Evolutionary conservation across 2,329 filamentous ascomycete genomes (phyloP).

Genomic region (Hansfordia pulvinata): DNA sequence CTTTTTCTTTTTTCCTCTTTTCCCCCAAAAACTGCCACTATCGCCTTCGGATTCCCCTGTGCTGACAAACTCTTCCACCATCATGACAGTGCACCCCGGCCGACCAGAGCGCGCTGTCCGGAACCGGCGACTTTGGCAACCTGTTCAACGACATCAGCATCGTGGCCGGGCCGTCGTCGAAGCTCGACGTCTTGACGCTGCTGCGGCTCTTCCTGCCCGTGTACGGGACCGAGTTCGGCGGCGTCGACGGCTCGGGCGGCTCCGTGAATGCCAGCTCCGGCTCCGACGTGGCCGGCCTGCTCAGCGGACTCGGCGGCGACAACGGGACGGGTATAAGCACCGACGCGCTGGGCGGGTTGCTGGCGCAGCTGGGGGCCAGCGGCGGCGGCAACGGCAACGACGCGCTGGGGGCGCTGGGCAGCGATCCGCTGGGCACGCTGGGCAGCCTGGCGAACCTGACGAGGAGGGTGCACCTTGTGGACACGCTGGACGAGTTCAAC

Average conservation of each 20-base stretch:
- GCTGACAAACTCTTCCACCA: no score
- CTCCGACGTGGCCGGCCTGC: no score
- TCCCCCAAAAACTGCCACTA: no score
- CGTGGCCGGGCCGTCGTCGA: constrained; percentile 29
- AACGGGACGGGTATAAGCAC: no score
- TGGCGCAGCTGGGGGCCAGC: no score
- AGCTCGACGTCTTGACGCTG: constrained; percentile 19
- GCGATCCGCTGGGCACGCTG: constrained; percentile 4
- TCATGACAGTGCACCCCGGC: no score
- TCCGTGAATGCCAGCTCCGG: no score
- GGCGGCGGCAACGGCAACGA: constrained; percentile 3
- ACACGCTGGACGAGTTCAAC: constrained; percentile 56
- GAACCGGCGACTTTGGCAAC: constrained; percentile 22
- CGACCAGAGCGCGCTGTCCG: constrained; percentile 13
- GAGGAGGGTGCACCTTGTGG: constrained; percentile 35
- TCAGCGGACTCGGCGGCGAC: no score
- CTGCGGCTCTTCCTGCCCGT: constrained; percentile 24
- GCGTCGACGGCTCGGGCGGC: constrained; percentile 7
- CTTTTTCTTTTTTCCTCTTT: no score
- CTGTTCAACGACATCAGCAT: constrained; percentile 20
- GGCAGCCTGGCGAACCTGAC: no score
- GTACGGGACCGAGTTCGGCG: constrained; percentile 14
- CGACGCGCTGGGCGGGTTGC: no score
- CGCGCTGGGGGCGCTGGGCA: constrained; percentile 8
- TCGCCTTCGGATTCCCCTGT: no score